Percentiles rank a stretch among this genome's conserved stretches.
Conservation (phyloP, 2,329 filamentous ascomycete species). For the Cladosporium sp. region DNA sequence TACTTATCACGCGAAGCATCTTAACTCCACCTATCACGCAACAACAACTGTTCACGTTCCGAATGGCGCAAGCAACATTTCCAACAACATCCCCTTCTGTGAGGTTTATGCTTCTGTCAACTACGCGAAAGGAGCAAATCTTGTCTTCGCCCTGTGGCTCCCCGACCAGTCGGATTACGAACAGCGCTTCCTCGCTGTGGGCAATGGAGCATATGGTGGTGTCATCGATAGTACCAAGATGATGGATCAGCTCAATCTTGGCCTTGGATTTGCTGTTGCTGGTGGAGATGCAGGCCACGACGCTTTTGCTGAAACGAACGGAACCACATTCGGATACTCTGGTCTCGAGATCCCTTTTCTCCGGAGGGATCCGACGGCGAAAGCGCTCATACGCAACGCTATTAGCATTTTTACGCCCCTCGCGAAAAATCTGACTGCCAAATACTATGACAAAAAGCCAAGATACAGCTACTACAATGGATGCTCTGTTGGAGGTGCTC, state of each 20-base stretch:
- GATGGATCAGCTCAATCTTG: constrained; percentile 28
- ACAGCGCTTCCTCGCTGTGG: constrained; percentile 31
- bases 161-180: constrained; percentile 25
- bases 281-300: constrained; percentile 30
- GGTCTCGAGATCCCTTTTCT: neutral
- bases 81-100: constrained; percentile 18
- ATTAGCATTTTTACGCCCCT: neutral
- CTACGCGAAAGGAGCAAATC: constrained; percentile 26
- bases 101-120: constrained; percentile 25
- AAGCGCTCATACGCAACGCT: constrained; percentile 1
- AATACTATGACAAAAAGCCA: neutral
- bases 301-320: constrained; percentile 24
- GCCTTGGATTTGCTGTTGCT: constrained; percentile 28
- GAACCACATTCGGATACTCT: neutral
- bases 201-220: constrained; percentile 33
- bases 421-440: neutral
- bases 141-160: constrained; percentile 29
- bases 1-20: neutral
- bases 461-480: neutral
- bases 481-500: neutral
- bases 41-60: neutral
- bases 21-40: neutral
- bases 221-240: constrained; percentile 25
- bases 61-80: neutral
- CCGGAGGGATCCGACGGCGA: neutral